Evolutionary conservation across 768 basidiomycete genomes (phyloP), one percentile per base, ranked within the genome.

Genomic region (Mrakia blollopis): DNA sequence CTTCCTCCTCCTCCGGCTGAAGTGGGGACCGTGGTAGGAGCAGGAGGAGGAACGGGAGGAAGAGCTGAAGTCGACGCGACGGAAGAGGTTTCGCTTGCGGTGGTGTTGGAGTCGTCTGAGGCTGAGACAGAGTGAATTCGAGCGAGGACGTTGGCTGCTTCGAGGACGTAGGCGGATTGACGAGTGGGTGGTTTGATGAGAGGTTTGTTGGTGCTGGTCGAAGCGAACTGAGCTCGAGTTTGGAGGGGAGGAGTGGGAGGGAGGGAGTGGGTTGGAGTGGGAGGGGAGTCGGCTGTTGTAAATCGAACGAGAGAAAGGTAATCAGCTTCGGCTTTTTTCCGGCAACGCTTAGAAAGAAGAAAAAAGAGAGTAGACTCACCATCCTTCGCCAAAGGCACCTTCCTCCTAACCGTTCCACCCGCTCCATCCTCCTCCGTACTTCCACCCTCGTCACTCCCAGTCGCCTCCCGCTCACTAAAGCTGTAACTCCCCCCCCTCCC

Each of bases 101-200:
- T 57, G 54, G 30, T 61, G 54, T 21, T 25, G 30, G 25, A 61
- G 72, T 60, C 25, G 37, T 73, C 57, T 6, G 72, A 73, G 28
- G 72, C 52, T n/a, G 72, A 23, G 57, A 37, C 35, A 25, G 72
- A 52, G 32, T 73, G 72, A 13, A 73, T 39, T 18, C 60, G 57
- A 61, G 37, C 39, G 18, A 73, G 61, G 37, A 63, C 61, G 60
- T 44, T 44, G 60, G 72, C n/a, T 28, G 74, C 47, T n/a, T 65
- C 74, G 37, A 52, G 74, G n/a, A 75, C 47, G 74, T 75, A 75
- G 25, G 74, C 67, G 13, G 74, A 75, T 25, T 54, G 65, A 13
- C 67, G 74, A 39, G 74, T 52, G 28, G 63, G 74, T 41, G 47
- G 73, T 25, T n/a, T 62, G 28, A 52, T 47, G 28, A 32, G 73